A percentile compares a stretch with the other conserved stretches of the same genome.
phyloP scores from a whole-genome alignment of 1,284 basidiomycete species.

The Cutaneotrichosporon mucoides region DNA sequence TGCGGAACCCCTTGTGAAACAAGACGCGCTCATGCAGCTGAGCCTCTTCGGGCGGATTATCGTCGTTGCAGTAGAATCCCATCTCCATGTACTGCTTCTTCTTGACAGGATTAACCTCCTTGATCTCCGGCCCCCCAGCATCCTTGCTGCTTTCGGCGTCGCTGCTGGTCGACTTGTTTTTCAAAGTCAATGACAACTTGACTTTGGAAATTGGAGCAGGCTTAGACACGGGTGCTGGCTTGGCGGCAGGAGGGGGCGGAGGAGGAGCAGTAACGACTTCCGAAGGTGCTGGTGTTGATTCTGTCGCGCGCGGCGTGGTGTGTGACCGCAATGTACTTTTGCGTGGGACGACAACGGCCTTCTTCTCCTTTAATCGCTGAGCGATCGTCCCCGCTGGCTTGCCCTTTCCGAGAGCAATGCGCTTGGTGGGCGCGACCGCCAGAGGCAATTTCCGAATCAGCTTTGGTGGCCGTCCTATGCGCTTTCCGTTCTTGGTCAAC shows the following conservation, averaged over 20 bases:
- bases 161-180: not conserved
- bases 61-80: slow-evolving; percentile 42
- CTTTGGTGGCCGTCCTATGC: not conserved
- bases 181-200: not conserved
- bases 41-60: slow-evolving; percentile 23
- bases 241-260: not conserved
- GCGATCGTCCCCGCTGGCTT: not conserved
- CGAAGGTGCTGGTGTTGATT: not conserved
- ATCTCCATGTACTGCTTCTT: slow-evolving; percentile 37
- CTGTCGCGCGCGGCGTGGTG: not conserved
- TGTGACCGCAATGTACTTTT: slow-evolving; percentile 12
- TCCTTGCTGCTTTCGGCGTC: slow-evolving; percentile 1
- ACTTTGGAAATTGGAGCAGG: not conserved
- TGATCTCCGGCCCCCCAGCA: not conserved
- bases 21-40: slow-evolving; percentile 34
- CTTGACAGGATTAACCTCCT: slow-evolving; percentile 13
- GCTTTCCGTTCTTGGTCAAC: not conserved
- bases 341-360: slow-evolving; percentile 4
- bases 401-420: not conserved
- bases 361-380: slow-evolving; percentile 9
- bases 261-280: not conserved
- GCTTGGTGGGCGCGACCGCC: slow-evolving; percentile 6
- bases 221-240: not conserved
- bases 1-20: not conserved
- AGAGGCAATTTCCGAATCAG: not conserved